These are phyloP conservation scores for Inga leiocalycina DNA, from an alignment of 306 rosid species.

Conservation along the genomic window DNA sequence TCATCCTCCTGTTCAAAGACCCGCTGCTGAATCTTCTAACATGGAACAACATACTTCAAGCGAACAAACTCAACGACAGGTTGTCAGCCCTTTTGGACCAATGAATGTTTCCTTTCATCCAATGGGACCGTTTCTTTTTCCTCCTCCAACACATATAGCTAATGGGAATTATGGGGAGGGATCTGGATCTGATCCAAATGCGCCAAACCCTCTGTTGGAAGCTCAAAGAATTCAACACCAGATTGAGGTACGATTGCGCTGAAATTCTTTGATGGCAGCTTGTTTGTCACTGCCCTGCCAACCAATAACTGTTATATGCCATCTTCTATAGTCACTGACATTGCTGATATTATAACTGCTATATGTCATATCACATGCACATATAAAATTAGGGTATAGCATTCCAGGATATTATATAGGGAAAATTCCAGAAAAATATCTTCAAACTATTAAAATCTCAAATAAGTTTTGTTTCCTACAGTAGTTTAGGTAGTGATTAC, in stretches of 20 bases:
- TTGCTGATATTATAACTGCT: background rate
- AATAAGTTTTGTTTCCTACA: too few species aligned
- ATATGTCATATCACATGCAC: background rate
- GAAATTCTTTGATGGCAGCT: background rate
- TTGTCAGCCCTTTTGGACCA: conserved; percentile 56
- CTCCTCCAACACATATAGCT: conserved; percentile 46
- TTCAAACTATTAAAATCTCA: too few species aligned
- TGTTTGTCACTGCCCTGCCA: background rate
- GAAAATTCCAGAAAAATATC: too few species aligned
- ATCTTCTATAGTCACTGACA: background rate
- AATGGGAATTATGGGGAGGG: conserved; percentile 45
- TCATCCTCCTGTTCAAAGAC: conserved; percentile 53
- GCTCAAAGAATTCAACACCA: conserved; percentile 64
- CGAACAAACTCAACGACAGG: conserved; percentile 48
- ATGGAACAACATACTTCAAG: conserved; percentile 40
- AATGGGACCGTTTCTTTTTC: conserved; percentile 43
- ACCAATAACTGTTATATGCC: conserved; percentile 12
- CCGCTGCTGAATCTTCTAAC: conserved; percentile 40
- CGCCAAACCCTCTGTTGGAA: conserved; percentile 54
- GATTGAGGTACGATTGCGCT: conserved; percentile 63
- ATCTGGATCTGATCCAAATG: conserved; percentile 45
- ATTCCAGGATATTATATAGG: background rate
- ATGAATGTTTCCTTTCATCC: conserved; percentile 53
- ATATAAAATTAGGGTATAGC: background rate
- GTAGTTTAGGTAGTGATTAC: too few species aligned